Evolutionary conservation across 345 rosid genomes (phyloP).

Genomic region (Pseudoturritis turrita): DNA sequence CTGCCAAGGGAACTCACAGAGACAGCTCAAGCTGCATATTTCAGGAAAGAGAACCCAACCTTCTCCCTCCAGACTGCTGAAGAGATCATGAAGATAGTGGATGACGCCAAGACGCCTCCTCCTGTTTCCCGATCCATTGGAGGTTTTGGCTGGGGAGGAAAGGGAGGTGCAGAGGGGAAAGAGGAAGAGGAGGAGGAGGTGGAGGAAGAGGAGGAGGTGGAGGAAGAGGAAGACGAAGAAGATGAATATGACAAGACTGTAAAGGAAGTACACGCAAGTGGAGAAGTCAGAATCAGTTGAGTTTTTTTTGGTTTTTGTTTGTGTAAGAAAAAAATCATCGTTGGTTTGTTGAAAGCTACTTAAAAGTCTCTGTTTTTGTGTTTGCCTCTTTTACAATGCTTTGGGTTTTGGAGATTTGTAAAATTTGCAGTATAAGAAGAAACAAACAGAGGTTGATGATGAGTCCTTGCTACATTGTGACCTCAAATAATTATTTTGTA

Average conservation of each 20-base stretch:
- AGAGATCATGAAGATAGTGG: slow-evolving; percentile 69
- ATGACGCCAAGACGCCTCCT: slow-evolving; percentile 64
- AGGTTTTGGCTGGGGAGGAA: slow-evolving; percentile 65
- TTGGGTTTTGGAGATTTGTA: slow-evolving; percentile 30
- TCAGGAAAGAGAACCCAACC: slow-evolving; percentile 59
- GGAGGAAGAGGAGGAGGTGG: slow-evolving; percentile 50
- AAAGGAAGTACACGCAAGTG: slow-evolving; percentile 74
- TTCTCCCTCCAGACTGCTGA: slow-evolving; percentile 64
- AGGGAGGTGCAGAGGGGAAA: slow-evolving; percentile 36
- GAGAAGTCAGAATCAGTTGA: slow-evolving; percentile 50
- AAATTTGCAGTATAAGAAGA: slow-evolving; percentile 23
- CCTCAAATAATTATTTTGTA: slow-evolving; percentile 21
- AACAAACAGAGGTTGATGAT: slow-evolving; percentile 11
- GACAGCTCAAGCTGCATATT: slow-evolving; percentile 63
- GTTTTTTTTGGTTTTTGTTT: neutral
- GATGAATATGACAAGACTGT: slow-evolving; percentile 71
- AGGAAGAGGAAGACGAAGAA: slow-evolving; percentile 69
- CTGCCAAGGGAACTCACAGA: slow-evolving; percentile 74
- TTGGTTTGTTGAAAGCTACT: slow-evolving; percentile 2
- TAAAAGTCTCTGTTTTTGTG: neutral
- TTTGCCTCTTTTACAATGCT: slow-evolving; percentile 9
- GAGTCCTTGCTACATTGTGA: neutral
- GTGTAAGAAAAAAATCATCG: slow-evolving; percentile 6
- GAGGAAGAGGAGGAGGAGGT: slow-evolving; percentile 43
- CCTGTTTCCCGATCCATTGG: slow-evolving; percentile 55